These are phyloP conservation scores for Diaporthe helianthi DNA, from an alignment of 2,329 filamentous ascomycete genomes.

Conservation along the genomic window DNA sequence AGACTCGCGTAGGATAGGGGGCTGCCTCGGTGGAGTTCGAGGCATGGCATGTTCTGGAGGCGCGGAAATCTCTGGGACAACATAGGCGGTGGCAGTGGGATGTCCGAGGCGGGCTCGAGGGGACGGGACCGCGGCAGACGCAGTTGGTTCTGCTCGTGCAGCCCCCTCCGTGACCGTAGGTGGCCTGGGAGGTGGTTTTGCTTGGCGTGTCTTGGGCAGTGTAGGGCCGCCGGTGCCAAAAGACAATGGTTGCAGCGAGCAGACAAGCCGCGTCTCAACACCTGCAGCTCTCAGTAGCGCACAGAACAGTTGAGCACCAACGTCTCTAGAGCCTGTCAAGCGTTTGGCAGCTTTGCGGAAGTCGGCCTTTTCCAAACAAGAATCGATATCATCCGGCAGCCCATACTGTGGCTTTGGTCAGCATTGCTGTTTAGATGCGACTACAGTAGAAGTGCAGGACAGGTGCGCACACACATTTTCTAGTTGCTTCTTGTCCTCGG, in stretches of 20 bases:
- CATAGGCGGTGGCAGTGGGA: conserved; percentile 60
- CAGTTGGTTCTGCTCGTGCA: conserved; percentile 38
- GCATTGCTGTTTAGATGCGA: conserved; percentile 22
- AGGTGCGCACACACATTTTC: conserved; percentile 55
- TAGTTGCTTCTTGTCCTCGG: conserved; percentile 68
- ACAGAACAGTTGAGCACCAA: conserved; percentile 91
- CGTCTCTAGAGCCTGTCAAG: conserved; percentile 82
- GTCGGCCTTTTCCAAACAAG: conserved; percentile 72
- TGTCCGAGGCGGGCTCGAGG: conserved; percentile 59
- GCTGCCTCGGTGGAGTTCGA: conserved; percentile 41
- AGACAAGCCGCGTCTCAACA: conserved; percentile 82
- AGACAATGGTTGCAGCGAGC: conserved; percentile 84
- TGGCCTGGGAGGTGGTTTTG: conserved; percentile 42
- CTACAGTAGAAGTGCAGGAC: conserved; percentile 22
- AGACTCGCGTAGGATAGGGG: conserved; percentile 68
- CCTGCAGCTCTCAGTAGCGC: conserved; percentile 84
- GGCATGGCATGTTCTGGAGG: conserved; percentile 45
- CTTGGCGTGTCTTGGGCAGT: conserved; percentile 50
- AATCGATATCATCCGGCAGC: conserved; percentile 69
- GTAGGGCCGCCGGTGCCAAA: conserved; percentile 65
- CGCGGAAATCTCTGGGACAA: conserved; percentile 52
- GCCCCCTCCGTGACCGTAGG: conserved; percentile 1
- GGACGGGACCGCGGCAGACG: conserved; percentile 43
- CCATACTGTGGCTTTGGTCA: conserved; percentile 53
- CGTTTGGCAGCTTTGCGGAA: conserved; percentile 74